phyloP scores from a whole-genome alignment of 2,329 filamentous ascomycete species.

The Hypoxylon sp. region DNA sequence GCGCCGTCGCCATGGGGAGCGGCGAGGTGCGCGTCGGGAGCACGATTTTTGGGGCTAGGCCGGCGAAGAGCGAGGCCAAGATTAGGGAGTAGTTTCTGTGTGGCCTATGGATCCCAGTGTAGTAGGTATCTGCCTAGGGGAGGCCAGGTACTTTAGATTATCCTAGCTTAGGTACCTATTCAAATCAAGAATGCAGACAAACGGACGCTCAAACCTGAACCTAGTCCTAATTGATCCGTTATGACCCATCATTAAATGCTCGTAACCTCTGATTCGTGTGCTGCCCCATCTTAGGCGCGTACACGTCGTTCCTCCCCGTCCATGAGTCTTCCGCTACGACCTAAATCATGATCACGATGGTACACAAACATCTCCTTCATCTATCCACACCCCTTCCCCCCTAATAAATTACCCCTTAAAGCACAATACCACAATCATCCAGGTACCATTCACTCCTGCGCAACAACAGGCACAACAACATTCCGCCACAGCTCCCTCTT shows the following conservation, averaged over 20 bases:
- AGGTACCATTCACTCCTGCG: slow-evolving; percentile 46
- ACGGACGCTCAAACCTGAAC: background rate
- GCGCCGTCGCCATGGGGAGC: slow-evolving; percentile 85
- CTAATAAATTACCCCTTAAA: background rate
- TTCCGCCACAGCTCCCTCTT: slow-evolving; percentile 49
- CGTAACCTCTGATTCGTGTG: slow-evolving; percentile 6
- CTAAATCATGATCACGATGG: background rate
- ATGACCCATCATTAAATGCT: slow-evolving; percentile 14
- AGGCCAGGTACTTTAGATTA: background rate
- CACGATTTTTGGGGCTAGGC: slow-evolving; percentile 90
- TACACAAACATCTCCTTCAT: slow-evolving; percentile 9
- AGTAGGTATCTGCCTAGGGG: too few species aligned
- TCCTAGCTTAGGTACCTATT: too few species aligned
- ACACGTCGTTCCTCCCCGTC: background rate
- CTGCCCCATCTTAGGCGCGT: background rate
- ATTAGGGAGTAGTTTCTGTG: slow-evolving; percentile 57
- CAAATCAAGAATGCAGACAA: background rate
- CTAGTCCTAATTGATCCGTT: background rate
- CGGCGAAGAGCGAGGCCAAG: slow-evolving; percentile 82
- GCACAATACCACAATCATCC: background rate
- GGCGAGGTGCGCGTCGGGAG: slow-evolving; percentile 92
- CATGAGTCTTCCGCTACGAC: slow-evolving; percentile 10
- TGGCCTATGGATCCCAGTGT: background rate
- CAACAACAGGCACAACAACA: slow-evolving; percentile 52
- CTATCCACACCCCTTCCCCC: background rate